Percentiles rank a stretch among this genome's conserved stretches.
Evolutionary conservation across 2,329 filamentous ascomycete species (phyloP).

Genomic region (Zymoseptoria ardabiliae): DNA sequence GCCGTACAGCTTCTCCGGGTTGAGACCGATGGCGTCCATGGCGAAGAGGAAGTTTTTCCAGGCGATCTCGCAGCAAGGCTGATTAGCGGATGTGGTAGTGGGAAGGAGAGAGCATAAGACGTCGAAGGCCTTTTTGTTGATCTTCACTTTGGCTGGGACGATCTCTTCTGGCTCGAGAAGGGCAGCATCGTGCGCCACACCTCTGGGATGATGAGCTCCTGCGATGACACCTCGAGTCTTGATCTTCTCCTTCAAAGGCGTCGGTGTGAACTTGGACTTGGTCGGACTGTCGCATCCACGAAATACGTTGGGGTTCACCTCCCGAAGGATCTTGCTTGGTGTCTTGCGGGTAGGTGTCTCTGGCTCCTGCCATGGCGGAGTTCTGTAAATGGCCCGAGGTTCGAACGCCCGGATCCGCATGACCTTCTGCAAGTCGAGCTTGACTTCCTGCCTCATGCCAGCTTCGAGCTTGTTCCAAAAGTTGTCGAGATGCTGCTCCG

Average conservation of each 20-base stretch:
- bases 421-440: conserved; percentile 23
- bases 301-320: conserved; percentile 12
- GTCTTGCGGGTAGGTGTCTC: not conserved
- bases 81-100: conserved; percentile 22
- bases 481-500: too few relatives aligned
- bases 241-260: conserved; percentile 14
- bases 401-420: conserved; percentile 21
- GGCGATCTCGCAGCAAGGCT: conserved; percentile 42
- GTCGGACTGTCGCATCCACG: conserved; percentile 5
- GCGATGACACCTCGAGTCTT: conserved; percentile 20
- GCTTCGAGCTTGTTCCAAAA: too few relatives aligned
- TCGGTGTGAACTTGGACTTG: conserved; percentile 5
- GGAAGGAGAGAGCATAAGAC: conserved; percentile 41
- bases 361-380: conserved; percentile 36
- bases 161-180: not conserved
- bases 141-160: conserved; percentile 3
- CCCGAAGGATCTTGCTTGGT: conserved; percentile 2
- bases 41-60: conserved; percentile 51
- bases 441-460: too few relatives aligned
- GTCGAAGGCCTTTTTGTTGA: conserved; percentile 27
- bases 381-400: conserved; percentile 40
- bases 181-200: not conserved
- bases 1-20: conserved; percentile 51
- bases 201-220: conserved; percentile 6
- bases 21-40: conserved; percentile 45